These are phyloP conservation scores for Passiflora organensis DNA, from an alignment of 345 rosid genomes.

Conservation along the genomic window DNA sequence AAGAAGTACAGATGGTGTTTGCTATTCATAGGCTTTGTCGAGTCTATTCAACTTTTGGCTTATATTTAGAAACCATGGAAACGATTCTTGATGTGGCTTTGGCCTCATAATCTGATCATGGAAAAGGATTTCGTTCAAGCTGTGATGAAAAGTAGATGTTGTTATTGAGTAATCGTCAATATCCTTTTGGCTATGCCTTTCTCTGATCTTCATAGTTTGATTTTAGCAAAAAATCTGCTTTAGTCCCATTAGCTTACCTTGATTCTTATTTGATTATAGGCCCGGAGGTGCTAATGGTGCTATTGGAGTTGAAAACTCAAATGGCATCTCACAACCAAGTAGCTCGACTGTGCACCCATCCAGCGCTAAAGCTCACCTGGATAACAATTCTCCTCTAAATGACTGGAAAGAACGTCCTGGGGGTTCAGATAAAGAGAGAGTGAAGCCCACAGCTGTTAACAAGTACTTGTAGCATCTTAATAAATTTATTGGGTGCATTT, in stretches of 20 bases:
- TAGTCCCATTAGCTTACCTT: slow-evolving; percentile 10
- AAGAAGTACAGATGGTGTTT: background rate
- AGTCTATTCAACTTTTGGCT: slow-evolving; percentile 6
- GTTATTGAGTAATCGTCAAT: slow-evolving; percentile 4
- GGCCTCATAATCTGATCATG: background rate
- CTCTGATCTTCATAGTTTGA: background rate
- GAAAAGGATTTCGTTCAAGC: slow-evolving; percentile 4
- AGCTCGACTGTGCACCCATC: slow-evolving; percentile 58
- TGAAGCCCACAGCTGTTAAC: slow-evolving; percentile 60
- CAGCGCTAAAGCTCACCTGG: slow-evolving; percentile 56
- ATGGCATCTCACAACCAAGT: slow-evolving; percentile 48
- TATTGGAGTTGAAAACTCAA: slow-evolving; percentile 63
- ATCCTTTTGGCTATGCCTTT: slow-evolving; percentile 15
- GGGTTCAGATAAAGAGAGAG: slow-evolving; percentile 74
- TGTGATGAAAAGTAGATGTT: slow-evolving; percentile 13
- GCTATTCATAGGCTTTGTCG: background rate
- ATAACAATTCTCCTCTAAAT: slow-evolving; percentile 47
- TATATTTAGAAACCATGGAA: background rate
- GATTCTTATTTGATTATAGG: slow-evolving; percentile 40
- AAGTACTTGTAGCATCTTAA: slow-evolving; percentile 51
- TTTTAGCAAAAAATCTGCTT: slow-evolving; percentile 2
- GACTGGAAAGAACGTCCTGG: slow-evolving; percentile 76
- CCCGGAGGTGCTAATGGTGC: slow-evolving; percentile 65
- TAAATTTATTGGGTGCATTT: background rate
- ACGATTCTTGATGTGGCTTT: too few species aligned